Percentiles rank a stretch among this genome's conserved stretches.
Conservation (phyloP, 768 basidiomycete species). For the Lactarius sp. region DNA sequence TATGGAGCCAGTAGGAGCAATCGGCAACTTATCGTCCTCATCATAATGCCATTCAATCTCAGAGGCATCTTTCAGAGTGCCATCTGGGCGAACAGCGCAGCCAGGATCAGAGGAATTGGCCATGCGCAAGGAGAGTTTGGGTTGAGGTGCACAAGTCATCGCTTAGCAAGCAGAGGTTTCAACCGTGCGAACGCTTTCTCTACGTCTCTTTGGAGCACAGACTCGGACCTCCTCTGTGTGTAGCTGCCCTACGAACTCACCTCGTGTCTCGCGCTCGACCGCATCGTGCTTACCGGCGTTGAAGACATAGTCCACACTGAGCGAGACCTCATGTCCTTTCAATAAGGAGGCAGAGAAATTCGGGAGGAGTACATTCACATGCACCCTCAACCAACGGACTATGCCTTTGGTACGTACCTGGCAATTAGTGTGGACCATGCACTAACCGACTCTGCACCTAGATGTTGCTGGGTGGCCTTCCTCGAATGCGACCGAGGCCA, state of each 20-base stretch:
- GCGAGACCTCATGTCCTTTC: constrained; percentile 33
- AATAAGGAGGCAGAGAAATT: constrained; percentile 80
- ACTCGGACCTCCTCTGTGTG: constrained; percentile 54
- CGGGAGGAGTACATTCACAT: constrained; percentile 89
- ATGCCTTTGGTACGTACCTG: constrained; percentile 44
- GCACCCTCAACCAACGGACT: constrained; percentile 67
- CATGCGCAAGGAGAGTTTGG: too few relatives aligned
- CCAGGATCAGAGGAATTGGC: too few relatives aligned
- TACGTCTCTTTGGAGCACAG: constrained; percentile 54
- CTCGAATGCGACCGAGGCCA: constrained; percentile 93
- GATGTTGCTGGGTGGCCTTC: constrained; percentile 79
- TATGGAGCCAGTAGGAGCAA: too few relatives aligned
- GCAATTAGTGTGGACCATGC: neutral
- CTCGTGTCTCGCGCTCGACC: constrained; percentile 50
- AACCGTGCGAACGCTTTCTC: too few relatives aligned
- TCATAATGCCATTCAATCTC: neutral
- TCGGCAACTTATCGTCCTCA: too few relatives aligned
- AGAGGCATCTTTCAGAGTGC: neutral
- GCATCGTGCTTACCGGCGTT: constrained; percentile 60
- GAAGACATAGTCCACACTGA: constrained; percentile 78
- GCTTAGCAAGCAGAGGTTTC: too few relatives aligned
- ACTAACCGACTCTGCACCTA: constrained; percentile 29
- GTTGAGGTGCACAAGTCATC: too few relatives aligned
- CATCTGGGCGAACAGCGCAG: neutral
- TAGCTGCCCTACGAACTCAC: constrained; percentile 70